Base-by-base conservation (phyloP, 1,139 yeast species). In the Suhomyces yuchorum region DNA sequence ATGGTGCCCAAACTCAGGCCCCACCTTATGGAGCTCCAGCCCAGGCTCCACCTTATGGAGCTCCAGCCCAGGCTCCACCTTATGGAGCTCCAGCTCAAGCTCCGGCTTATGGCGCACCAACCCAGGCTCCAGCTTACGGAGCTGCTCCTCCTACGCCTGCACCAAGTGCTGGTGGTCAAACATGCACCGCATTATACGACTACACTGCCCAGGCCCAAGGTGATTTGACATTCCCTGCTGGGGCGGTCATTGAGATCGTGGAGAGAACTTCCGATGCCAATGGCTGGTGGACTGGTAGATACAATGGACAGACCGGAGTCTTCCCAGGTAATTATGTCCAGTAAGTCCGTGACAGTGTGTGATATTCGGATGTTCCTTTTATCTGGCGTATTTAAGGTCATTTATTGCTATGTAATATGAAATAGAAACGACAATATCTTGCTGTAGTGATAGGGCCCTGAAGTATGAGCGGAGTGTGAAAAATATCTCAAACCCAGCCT, bases 281-380 rank as follows among this genome's bases (percentile, higher is more conserved):
- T 60, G 98, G 96, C 3, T 93, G 99, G 99, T 93, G 99, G 99
- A 89, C 96, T 1, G 99, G 99, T n/a, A 73, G 77, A 47, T 73
- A 81, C 57, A 89, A 91, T 59, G 97, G 97, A 9, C 85, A 78
- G 52, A 84, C 85, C 48, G 99, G 99, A 47, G 88, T 85, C 7
- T 93, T 93, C 75, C 99, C 99, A 4, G 98, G 97, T 14, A 93
- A 92, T 66, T 93, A 93, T 62, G 98, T 93, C 32, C 92, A 87
- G 14, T 26, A 12, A 26, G 30, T 12, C 30, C 12, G n/a, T 26
- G 11, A 4, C 30, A 26, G 4, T 26, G 4, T 11, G 6, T 3
- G 30, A 12, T 11, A 11, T 11, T 11, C 14, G 30, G 14, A 7
- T 26, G 30, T 26, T 7, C 30, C 14, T 11, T 26, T 26, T 26